These are phyloP conservation scores for Mucor circinelloides DNA, from an alignment of 371 early-diverging fungal genomes.

Conservation along the genomic window DNA sequence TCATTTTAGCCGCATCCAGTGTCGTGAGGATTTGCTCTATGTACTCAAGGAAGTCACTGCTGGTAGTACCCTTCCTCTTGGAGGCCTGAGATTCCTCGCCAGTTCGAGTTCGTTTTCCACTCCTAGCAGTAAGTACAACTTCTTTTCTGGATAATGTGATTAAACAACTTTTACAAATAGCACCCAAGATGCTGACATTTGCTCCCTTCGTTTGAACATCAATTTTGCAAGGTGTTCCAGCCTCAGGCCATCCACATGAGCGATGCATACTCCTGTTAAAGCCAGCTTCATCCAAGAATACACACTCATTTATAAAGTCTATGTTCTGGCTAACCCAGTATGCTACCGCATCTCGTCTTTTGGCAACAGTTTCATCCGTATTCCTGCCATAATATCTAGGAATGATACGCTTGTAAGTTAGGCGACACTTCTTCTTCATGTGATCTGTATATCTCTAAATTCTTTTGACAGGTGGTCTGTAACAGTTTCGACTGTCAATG, in stretches of 20 bases:
- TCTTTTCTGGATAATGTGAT: conserved; percentile 18
- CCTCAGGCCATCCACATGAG: conserved; percentile 20
- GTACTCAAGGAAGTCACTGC: conserved; percentile 15
- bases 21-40: conserved; percentile 19
- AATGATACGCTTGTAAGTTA: neutral
- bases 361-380: too few relatives aligned
- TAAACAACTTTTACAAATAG: conserved; percentile 11
- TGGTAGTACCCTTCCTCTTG: conserved; percentile 18
- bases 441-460: conserved; percentile 11
- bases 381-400: too few relatives aligned
- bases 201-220: conserved; percentile 18
- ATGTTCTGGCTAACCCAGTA: neutral
- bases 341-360: neutral
- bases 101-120: neutral
- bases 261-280: conserved; percentile 21
- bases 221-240: conserved; percentile 18
- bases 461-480: conserved; percentile 23
- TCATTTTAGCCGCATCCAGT: conserved; percentile 13
- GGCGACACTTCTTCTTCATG: neutral
- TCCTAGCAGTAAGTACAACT: conserved; percentile 3
- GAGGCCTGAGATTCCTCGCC: too few relatives aligned
- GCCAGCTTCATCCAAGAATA: conserved; percentile 11
- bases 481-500: conserved; percentile 18
- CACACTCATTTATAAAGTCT: conserved; percentile 23
- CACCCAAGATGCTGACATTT: conserved; percentile 6